Percentiles rank a stretch among this genome's conserved stretches.
Evolutionary conservation across 176 grass and related monocot genomes (phyloP).

Genomic region (Triticum urartu): DNA sequence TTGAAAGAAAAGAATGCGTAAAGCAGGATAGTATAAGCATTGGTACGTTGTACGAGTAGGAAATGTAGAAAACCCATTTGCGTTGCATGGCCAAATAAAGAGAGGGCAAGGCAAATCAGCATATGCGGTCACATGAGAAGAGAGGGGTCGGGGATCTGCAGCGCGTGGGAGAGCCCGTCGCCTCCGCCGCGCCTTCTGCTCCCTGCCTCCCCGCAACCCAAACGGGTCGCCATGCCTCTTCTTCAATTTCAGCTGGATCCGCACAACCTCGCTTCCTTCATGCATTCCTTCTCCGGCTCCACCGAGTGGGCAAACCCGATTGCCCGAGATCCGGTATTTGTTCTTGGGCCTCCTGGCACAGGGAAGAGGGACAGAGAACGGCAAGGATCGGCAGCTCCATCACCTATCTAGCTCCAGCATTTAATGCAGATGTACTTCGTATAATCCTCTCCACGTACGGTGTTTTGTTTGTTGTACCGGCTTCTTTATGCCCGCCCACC

Average conservation of each 20-base stretch:
- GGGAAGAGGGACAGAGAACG: background rate
- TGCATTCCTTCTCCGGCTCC: background rate
- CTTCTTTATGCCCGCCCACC: background rate
- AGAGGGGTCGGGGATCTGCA: slow-evolving; percentile 43
- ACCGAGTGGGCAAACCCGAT: background rate
- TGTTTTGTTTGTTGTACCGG: slow-evolving; percentile 10
- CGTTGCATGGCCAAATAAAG: background rate
- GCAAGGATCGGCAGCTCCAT: slow-evolving; percentile 40
- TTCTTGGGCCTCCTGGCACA: background rate
- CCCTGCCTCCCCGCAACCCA: background rate
- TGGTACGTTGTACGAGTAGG: too few species aligned
- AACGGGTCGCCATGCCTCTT: background rate
- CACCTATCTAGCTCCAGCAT: slow-evolving; percentile 11
- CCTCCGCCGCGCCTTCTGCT: slow-evolving; percentile 40
- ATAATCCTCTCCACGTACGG: background rate
- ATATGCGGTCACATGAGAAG: slow-evolving; percentile 21
- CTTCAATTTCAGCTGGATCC: background rate
- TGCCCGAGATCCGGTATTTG: background rate
- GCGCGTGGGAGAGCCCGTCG: slow-evolving; percentile 46
- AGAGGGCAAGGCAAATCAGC: background rate
- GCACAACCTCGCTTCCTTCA: background rate
- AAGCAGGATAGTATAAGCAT: too few species aligned
- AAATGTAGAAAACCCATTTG: background rate
- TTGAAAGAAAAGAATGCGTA: too few species aligned
- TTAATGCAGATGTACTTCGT: slow-evolving; percentile 27